These are phyloP conservation scores for Hirsutella rhossiliensis DNA, from an alignment of 2,329 filamentous ascomycete genomes.

Conservation along the genomic window DNA sequence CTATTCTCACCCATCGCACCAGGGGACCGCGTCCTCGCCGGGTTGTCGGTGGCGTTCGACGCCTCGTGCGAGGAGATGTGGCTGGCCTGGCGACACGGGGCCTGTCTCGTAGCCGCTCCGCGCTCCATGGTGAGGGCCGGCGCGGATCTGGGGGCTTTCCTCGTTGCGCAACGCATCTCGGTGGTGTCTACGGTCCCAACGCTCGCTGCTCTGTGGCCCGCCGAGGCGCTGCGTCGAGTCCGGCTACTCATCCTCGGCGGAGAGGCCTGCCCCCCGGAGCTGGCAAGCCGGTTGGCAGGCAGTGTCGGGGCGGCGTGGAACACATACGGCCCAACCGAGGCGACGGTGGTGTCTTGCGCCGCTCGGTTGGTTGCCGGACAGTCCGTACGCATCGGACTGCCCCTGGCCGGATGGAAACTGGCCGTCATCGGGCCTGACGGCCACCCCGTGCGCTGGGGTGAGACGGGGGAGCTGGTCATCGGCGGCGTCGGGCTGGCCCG, in stretches of 20 bases:
- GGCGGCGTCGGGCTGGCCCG: slow-evolving; percentile 11
- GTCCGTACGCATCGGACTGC: slow-evolving; percentile 9
- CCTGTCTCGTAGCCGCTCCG: slow-evolving; percentile 10
- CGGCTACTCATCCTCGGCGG: slow-evolving; percentile 12
- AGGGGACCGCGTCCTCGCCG: slow-evolving; percentile 11
- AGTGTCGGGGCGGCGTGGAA: slow-evolving; percentile 10
- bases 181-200: slow-evolving; percentile 12
- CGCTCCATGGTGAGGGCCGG: slow-evolving; percentile 10
- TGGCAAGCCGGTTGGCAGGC: slow-evolving; percentile 7
- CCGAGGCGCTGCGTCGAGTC: slow-evolving; percentile 8
- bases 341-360: slow-evolving; percentile 10
- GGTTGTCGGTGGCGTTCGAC: slow-evolving; percentile 10
- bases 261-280: slow-evolving; percentile 10
- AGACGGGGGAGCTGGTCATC: slow-evolving; percentile 11
- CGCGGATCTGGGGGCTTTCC: slow-evolving; percentile 8
- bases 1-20: slow-evolving; percentile 9
- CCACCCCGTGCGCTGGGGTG: slow-evolving; percentile 25
- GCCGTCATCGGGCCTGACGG: slow-evolving; percentile 24
- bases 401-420: slow-evolving; percentile 10
- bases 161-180: slow-evolving; percentile 9
- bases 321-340: slow-evolving; percentile 14
- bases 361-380: slow-evolving; percentile 8
- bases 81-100: slow-evolving; percentile 11
- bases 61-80: slow-evolving; percentile 13
- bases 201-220: slow-evolving; percentile 10